Base-by-base conservation (phyloP, 257 asterid species). In the Nicotiana undulata region DNA sequence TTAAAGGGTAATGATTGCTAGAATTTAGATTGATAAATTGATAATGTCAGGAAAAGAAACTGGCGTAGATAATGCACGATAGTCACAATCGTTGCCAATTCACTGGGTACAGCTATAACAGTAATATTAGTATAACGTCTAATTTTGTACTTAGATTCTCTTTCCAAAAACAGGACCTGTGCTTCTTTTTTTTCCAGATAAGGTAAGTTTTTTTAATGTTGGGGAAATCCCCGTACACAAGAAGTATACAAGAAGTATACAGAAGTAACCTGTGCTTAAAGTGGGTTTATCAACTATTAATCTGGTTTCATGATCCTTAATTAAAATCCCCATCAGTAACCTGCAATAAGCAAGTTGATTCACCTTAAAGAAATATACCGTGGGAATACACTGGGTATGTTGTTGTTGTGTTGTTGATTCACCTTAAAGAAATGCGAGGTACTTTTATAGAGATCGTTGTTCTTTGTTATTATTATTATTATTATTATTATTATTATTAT, bases 321-420 rank as follows among this genome's bases (percentile, higher is more conserved):
- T 66, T 9, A 66, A 66, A 66, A 66, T 9, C 20, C 40, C 31
- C 76, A 37, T 67, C 55, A 67, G 55, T 67, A 52, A 67, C 31
- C 76, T 67, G 76, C 76, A 37, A 67, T 34, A 11, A 37, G 55
- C 76, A 37, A 34, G 76, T 67, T n/a, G 76, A 67, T 37, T 67
- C 51, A 24, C 53, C 76, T 67, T 67, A 5, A 67, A 1, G 31
- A 67, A 34, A 37, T 67, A 40, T 3, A 40, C 46, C 40, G 40
- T 34, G 40, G 40, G 8, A 5, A 34, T 34, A 5, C 40, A 6
- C 7, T 40, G 11, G 46, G 46, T 40, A 7, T 40, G 10, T 37
- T 37, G 40, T 34, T 34, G 11, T 40, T 40, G 46, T 40, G 11
- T 40, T 67, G 76, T 67, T 37, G 76, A 37, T 37, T 67, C 51